Evolutionary conservation across 352 stramenopile genomes (phyloP).

Genomic region (Globisporangium spiculum): DNA sequence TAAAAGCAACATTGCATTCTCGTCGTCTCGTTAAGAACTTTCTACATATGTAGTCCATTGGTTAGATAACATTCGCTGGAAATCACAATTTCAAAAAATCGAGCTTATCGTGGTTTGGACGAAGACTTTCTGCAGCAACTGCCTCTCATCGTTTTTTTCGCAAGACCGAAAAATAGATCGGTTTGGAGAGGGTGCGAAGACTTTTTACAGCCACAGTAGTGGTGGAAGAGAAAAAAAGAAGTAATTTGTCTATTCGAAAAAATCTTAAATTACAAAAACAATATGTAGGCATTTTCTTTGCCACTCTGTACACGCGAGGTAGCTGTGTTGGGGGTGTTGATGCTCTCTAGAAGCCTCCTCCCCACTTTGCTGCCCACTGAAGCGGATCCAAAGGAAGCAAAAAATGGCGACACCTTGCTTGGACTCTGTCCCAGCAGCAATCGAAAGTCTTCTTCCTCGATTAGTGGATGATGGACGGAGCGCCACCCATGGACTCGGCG

Average conservation of each 20-base stretch:
- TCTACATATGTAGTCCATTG: too few species aligned
- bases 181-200: too few species aligned
- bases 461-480: neutral
- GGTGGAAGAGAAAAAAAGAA: neutral
- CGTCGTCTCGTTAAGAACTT: too few species aligned
- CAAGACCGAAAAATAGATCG: too few species aligned
- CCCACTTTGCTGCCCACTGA: neutral
- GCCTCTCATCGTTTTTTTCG: too few species aligned
- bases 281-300: neutral
- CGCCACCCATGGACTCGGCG: slow-evolving; percentile 31
- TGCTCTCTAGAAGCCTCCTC: neutral
- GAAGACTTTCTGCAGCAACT: too few species aligned
- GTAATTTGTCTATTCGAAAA: neutral
- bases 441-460: neutral
- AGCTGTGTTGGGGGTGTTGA: neutral
- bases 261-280: neutral
- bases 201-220: too few species aligned
- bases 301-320: neutral
- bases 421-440: neutral
- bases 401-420: neutral
- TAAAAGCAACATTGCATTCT: too few species aligned
- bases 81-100: too few species aligned
- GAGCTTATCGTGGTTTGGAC: too few species aligned
- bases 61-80: too few species aligned
- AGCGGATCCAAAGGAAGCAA: neutral